Evolutionary conservation across 768 basidiomycete species (phyloP), one percentile per base, ranked within the genome.

Genomic region (Astraeus odoratus): DNA sequence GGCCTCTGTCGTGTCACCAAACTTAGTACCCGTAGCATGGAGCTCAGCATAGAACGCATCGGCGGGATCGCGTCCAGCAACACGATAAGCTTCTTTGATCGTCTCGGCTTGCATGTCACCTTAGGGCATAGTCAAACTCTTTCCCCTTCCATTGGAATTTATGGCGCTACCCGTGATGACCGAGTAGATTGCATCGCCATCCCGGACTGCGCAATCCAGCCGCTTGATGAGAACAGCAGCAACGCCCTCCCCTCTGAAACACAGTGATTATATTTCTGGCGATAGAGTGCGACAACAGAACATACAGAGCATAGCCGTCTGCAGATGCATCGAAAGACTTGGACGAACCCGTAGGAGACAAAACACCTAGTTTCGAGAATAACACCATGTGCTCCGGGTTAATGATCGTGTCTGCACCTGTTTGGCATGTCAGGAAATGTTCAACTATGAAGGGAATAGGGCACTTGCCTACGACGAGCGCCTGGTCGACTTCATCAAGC

Each of bases 1-100:
- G 10, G 69, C 69, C 51, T 77, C 76, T 1, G 65, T 70, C 1
- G 76, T 74, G 48, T 77, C 76, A 0, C 75, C 76, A 25, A 57
- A 64, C 27, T 68, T 65, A 3, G 76, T 76, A 59, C 59, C 75
- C 16, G 76, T 76, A 16, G 71, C 73, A 46, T 77, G 76, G 8
- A 73, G 48, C 51, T 76, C 76, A 0, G 76, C 62, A 48, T 63
- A 77, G 46, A 75, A 74, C 3, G 71, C 70, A 19, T 76, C 72
- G 0, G 52, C 48, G 5, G 64, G 67, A 35, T 64, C 53, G 44
- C 56, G 52, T 9, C 47, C 47, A 5, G 65, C 62, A 13, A 52
- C 40, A 5, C 51, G 51, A 41, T 64, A 67, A 3, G 67, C 66
- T 13, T 54, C 55, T 43, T 49, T 59, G 42, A 67, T 68, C 24